Evolutionary conservation across 768 basidiomycete genomes (phyloP).

Genomic region (Mycena polygramma): DNA sequence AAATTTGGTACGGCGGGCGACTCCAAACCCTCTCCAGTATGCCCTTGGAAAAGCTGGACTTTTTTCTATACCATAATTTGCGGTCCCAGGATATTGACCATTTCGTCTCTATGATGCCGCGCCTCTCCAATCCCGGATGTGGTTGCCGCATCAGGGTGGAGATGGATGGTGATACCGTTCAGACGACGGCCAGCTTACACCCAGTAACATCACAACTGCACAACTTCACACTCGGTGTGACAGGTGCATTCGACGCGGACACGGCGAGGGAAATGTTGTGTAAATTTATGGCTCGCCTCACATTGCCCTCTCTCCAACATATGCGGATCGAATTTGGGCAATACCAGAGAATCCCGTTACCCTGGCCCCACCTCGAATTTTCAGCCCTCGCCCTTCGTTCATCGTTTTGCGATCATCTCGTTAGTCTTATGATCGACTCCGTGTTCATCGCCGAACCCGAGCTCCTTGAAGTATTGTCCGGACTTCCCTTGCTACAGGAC

Average conservation of each 20-base stretch:
- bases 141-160: neutral
- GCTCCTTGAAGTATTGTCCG: conserved; percentile 6
- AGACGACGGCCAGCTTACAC: neutral
- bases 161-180: neutral
- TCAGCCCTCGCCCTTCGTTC: conserved; percentile 12
- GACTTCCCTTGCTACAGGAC: neutral
- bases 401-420: conserved; percentile 11
- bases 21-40: neutral
- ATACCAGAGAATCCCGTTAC: neutral
- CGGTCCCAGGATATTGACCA: neutral
- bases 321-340: neutral
- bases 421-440: neutral
- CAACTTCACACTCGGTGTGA: too few species aligned
- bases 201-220: neutral
- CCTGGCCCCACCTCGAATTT: conserved; percentile 17
- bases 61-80: neutral
- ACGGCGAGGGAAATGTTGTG: neutral
- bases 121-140: neutral
- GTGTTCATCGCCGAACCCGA: conserved; percentile 13
- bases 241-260: neutral
- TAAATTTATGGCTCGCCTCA: neutral
- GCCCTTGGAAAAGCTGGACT: neutral
- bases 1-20: neutral
- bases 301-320: neutral
- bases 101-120: neutral